Percentiles rank a stretch among this genome's conserved stretches.
phyloP scores from a whole-genome alignment of 108 stramenopile species.

The Cyclotella choctawhatcheeana region DNA sequence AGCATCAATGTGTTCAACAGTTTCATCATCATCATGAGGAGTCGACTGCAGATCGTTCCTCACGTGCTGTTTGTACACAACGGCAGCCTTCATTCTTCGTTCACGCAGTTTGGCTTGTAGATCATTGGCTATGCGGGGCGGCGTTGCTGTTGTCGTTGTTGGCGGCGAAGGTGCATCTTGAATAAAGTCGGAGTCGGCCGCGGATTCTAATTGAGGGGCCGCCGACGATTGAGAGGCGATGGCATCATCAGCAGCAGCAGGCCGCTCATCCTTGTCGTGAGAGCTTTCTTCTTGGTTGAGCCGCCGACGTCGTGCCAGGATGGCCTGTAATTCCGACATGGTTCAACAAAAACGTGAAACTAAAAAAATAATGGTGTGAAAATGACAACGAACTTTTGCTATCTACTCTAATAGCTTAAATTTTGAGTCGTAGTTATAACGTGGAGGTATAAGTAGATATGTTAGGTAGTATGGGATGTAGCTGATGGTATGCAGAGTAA shows the following conservation, averaged over 20 bases:
- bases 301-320: slow-evolving; percentile 26
- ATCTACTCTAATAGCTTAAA: too few relatives aligned
- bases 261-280: neutral
- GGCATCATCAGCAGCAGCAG: neutral
- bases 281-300: slow-evolving; percentile 4
- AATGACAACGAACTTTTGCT: too few relatives aligned
- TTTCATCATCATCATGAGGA: neutral
- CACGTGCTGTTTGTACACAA: neutral
- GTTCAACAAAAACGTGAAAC: neutral
- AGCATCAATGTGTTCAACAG: neutral
- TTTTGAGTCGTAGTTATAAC: too few relatives aligned
- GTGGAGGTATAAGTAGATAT: too few relatives aligned
- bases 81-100: neutral
- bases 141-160: neutral
- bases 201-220: neutral
- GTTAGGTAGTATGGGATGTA: too few relatives aligned
- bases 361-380: too few relatives aligned
- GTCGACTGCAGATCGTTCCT: neutral
- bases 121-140: neutral
- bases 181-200: neutral
- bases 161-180: neutral
- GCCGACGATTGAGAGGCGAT: too few relatives aligned
- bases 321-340: slow-evolving; percentile 50
- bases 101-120: slow-evolving; percentile 18
- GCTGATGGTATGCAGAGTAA: too few relatives aligned